Percentiles rank a stretch among this genome's conserved stretches.
phyloP scores from a whole-genome alignment of 768 basidiomycete genomes.

The Tulasnella sp. region DNA sequence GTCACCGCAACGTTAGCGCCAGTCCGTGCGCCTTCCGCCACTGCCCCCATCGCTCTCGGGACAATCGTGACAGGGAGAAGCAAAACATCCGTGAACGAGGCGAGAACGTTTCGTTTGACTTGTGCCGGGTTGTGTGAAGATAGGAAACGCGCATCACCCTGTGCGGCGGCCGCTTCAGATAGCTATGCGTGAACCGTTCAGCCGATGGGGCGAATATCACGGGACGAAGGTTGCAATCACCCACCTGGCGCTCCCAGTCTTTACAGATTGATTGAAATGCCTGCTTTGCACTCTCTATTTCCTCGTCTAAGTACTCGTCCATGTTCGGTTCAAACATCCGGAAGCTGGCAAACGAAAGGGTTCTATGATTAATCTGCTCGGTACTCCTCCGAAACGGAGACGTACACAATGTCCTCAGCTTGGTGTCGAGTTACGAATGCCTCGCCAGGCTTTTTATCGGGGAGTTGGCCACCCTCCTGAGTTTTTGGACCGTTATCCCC shows the following conservation, averaged over 20 bases:
- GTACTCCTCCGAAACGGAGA: neutral
- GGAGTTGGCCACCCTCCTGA: neutral
- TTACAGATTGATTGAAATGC: conserved; percentile 63
- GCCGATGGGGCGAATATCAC: neutral
- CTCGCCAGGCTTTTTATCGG: conserved; percentile 25
- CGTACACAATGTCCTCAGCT: conserved; percentile 78
- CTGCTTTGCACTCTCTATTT: conserved; percentile 69
- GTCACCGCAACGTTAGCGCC: conserved; percentile 54
- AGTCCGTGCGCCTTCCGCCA: conserved; percentile 20
- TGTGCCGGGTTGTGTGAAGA: conserved; percentile 78
- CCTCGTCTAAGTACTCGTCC: conserved; percentile 96
- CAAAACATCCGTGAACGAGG: conserved; percentile 82
- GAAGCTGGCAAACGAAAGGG: conserved; percentile 39
- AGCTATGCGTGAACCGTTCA: neutral
- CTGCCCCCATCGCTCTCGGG: conserved; percentile 49
- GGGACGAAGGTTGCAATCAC: conserved; percentile 11
- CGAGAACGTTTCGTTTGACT: conserved; percentile 85
- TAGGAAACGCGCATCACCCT: conserved; percentile 50
- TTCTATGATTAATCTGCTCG: neutral
- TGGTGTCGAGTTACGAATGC: conserved; percentile 31
- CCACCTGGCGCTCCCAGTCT: conserved; percentile 68
- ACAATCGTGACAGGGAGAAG: conserved; percentile 94
- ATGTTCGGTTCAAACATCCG: conserved; percentile 93
- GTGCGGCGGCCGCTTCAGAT: neutral
- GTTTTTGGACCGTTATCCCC: neutral